Conservation (phyloP, 2,329 filamentous ascomycete genomes). For the Verticillium nubilum region DNA sequence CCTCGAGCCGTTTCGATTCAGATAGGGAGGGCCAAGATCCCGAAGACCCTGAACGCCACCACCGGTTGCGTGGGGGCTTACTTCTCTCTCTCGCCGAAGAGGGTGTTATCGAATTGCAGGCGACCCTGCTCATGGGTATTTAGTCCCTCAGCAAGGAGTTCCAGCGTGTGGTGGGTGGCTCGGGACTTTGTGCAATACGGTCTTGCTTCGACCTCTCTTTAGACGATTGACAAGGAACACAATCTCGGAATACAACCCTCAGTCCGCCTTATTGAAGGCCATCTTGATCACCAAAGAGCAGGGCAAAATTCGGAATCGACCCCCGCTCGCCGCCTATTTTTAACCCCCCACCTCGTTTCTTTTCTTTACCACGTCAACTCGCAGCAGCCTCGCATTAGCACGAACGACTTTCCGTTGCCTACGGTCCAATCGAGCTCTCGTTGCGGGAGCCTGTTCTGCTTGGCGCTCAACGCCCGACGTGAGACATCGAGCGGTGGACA, state of each 20-base stretch:
- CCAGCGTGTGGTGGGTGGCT: no score
- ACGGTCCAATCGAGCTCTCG: conserved; percentile 6
- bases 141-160: no score
- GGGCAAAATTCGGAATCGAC: not conserved
- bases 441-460: not conserved
- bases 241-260: no score
- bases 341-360: conserved; percentile 1
- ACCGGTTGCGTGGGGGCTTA: not conserved
- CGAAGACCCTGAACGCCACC: not conserved
- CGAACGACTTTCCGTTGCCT: not conserved
- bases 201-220: not conserved
- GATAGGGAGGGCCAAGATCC: not conserved
- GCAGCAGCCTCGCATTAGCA: conserved; percentile 4
- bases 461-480: not conserved
- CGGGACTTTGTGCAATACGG: not conserved
- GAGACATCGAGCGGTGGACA: not conserved
- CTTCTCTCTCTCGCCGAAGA: not conserved
- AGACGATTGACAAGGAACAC: not conserved
- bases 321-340: conserved; percentile 4
- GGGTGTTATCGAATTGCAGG: not conserved
- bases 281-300: not conserved
- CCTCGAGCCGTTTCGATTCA: not conserved
- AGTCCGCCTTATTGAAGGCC: not conserved
- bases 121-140: no score
- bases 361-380: conserved; percentile 5